Evolutionary conservation across 352 stramenopile species (phyloP).

Genomic region (Globisporangium uncinulatum): DNA sequence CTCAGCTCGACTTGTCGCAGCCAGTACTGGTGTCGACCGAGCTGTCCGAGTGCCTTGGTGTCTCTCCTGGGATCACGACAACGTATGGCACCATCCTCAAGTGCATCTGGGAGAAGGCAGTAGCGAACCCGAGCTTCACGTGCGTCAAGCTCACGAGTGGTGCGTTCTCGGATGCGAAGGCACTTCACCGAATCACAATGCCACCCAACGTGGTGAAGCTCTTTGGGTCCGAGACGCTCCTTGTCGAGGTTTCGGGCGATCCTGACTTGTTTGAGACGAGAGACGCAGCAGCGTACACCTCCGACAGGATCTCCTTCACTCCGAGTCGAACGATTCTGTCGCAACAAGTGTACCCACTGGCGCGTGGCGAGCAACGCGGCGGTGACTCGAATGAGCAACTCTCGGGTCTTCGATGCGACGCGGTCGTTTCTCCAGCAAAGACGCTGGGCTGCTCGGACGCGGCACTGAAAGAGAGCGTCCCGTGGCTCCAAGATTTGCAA

Average conservation of each 20-base stretch:
- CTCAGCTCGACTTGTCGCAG: slow-evolving; percentile 5
- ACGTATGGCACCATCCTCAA: slow-evolving; percentile 34
- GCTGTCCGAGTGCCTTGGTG: slow-evolving; percentile 21
- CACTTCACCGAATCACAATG: slow-evolving; percentile 32
- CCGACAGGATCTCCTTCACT: slow-evolving; percentile 26
- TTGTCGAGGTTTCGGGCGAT: slow-evolving; percentile 24
- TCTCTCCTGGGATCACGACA: slow-evolving; percentile 9
- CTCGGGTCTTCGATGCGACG: not conserved
- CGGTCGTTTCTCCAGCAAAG: not conserved
- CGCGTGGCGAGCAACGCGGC: not conserved
- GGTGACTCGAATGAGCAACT: not conserved
- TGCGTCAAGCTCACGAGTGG: slow-evolving; percentile 30
- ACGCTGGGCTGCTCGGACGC: slow-evolving; percentile 13
- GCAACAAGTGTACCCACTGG: slow-evolving; percentile 43
- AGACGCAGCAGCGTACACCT: slow-evolving; percentile 16
- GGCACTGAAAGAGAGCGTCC: slow-evolving; percentile 19
- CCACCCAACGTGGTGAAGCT: slow-evolving; percentile 38
- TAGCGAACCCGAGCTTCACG: slow-evolving; percentile 16
- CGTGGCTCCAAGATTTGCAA: slow-evolving; percentile 62
- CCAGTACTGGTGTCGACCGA: slow-evolving; percentile 25
- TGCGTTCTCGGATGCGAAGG: slow-evolving; percentile 7
- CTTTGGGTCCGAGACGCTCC: slow-evolving; percentile 35
- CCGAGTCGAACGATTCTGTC: slow-evolving; percentile 48
- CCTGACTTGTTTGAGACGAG: slow-evolving; percentile 1
- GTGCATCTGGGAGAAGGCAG: slow-evolving; percentile 36